Percentiles rank a stretch among this genome's conserved stretches.
phyloP scores from a whole-genome alignment of 805 yeast species.

The Kodamaea kakaduensis region DNA sequence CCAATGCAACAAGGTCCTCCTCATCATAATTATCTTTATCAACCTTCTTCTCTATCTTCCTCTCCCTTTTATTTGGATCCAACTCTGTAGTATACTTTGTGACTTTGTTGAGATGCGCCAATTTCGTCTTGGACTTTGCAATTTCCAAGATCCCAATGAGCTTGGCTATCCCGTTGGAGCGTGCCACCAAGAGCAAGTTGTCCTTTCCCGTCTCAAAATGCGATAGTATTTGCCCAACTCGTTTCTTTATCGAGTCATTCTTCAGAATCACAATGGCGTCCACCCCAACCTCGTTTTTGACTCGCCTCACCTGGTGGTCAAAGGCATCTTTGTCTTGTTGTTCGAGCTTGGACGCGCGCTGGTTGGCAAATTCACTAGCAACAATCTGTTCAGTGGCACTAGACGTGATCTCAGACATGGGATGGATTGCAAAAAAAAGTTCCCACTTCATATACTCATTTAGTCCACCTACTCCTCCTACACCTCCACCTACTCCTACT shows the following conservation, averaged over 20 bases:
- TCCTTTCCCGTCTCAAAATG: conserved; percentile 7
- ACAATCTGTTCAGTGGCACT: conserved; percentile 5
- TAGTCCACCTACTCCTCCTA: too few relatives aligned
- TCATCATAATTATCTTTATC: neutral
- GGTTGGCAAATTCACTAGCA: conserved; percentile 2
- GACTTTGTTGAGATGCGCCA: conserved; percentile 18
- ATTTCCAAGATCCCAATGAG: conserved; percentile 20
- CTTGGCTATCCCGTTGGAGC: conserved; percentile 16
- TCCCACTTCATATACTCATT: too few relatives aligned
- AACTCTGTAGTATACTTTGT: conserved; percentile 13
- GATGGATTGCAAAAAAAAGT: too few relatives aligned
- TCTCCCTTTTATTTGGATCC: conserved; percentile 8
- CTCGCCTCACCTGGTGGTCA: conserved; percentile 1
- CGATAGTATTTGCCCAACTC: conserved; percentile 12
- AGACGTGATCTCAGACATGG: conserved; percentile 8
- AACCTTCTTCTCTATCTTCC: neutral
- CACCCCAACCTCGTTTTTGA: conserved; percentile 2
- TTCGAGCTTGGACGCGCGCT: neutral
- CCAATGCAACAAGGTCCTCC: conserved; percentile 5
- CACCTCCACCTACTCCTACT: too few relatives aligned
- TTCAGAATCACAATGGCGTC: conserved; percentile 13
- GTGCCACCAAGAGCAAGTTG: conserved; percentile 17
- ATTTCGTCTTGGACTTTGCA: conserved; percentile 13
- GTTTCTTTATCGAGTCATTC: conserved; percentile 15
- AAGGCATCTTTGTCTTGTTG: conserved; percentile 1